These are phyloP conservation scores for Canavalia gladiata DNA, from an alignment of 306 rosid species.

Conservation along the genomic window DNA sequence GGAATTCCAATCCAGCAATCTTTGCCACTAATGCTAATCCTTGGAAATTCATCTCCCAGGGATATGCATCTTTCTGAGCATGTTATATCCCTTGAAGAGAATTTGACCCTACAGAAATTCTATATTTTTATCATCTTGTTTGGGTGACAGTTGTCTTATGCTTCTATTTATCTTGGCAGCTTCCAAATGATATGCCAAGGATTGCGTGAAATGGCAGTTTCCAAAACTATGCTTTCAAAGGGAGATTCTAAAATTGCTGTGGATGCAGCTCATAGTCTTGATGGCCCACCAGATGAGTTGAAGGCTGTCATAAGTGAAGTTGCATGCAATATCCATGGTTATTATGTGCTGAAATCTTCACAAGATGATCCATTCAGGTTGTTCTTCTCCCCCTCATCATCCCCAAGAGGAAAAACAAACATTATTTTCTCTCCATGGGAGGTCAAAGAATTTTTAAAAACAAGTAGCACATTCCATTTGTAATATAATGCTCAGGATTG, in stretches of 20 bases:
- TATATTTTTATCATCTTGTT: conserved; percentile 32
- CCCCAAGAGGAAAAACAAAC: not conserved
- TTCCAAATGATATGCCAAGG: conserved; percentile 78
- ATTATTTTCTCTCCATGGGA: conserved; percentile 1
- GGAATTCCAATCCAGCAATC: not conserved
- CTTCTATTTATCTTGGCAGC: conserved; percentile 61
- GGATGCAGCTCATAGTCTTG: conserved; percentile 70
- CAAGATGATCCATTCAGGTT: conserved; percentile 84
- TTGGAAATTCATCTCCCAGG: not conserved
- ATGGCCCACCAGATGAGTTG: conserved; percentile 75
- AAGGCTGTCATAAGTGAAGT: conserved; percentile 68
- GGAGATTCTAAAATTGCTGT: conserved; percentile 67
- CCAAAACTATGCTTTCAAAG: conserved; percentile 61
- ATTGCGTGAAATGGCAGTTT: conserved; percentile 70
- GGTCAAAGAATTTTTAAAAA: not conserved
- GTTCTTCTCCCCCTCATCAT: not conserved
- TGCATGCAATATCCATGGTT: conserved; percentile 76
- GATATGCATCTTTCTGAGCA: conserved; percentile 18
- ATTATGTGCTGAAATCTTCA: conserved; percentile 73
- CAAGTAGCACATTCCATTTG: conserved; percentile 31
- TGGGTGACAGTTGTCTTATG: conserved; percentile 48
- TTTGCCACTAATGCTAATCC: conserved; percentile 1
- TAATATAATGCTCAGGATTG: conserved; percentile 25
- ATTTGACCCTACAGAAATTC: not conserved
- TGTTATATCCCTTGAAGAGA: not conserved